Conservation (phyloP, 73 alveolate species). For the Paramecium sonneborni region DNA sequence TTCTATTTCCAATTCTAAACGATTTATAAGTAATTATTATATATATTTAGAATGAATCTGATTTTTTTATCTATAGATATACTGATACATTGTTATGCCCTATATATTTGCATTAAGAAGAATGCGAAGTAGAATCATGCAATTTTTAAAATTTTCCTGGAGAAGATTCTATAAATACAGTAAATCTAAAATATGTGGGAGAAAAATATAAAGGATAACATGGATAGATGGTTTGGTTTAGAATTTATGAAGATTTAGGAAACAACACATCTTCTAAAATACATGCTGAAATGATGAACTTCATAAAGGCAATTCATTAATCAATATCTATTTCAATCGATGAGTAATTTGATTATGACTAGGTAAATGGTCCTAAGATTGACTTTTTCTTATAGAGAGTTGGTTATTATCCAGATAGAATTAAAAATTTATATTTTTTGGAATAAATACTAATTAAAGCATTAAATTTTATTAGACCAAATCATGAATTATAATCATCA, state of each 20-base stretch:
- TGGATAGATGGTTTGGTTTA: neutral
- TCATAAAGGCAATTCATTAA: neutral
- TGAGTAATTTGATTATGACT: neutral
- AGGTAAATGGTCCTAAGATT: neutral
- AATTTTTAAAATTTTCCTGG: neutral
- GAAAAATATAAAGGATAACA: neutral
- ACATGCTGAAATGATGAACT: neutral
- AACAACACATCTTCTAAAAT: neutral
- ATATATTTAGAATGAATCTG: neutral
- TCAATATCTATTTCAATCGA: neutral
- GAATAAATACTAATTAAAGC: neutral
- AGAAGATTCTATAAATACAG: neutral
- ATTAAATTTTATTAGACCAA: neutral
- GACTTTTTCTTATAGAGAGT: neutral
- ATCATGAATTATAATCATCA: too few relatives aligned
- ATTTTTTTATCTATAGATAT: neutral
- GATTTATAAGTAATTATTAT: too few relatives aligned
- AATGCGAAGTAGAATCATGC: neutral
- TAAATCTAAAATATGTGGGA: neutral
- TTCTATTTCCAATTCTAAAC: too few relatives aligned
- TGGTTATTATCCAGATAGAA: neutral
- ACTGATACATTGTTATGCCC: neutral
- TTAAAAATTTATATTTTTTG: neutral
- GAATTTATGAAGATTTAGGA: neutral
- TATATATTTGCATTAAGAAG: neutral